Percentiles rank a stretch among this genome's conserved stretches.
These are phyloP conservation scores for Olyra latifolia DNA, from an alignment of 176 grass and related monocot genomes.

Conservation along the genomic window DNA sequence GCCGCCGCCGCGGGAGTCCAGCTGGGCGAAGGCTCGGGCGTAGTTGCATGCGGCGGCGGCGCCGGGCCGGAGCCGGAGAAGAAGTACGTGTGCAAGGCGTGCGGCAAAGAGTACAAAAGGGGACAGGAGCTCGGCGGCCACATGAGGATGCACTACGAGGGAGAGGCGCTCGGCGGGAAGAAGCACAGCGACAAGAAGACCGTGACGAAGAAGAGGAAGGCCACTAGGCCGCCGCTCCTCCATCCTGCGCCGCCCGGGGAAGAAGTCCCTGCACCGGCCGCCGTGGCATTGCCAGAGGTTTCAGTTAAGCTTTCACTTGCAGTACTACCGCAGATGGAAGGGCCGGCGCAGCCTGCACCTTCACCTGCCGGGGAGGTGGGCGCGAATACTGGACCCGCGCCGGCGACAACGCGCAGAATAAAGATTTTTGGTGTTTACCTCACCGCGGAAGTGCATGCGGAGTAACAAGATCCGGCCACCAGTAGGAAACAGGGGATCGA, in stretches of 20 bases:
- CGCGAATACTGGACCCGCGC: not conserved
- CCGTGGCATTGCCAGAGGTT: not conserved
- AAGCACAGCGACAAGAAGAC: not conserved
- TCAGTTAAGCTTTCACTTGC: not conserved
- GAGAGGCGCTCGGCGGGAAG: conserved; percentile 10
- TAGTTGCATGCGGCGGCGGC: not conserved
- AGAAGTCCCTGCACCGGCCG: not conserved
- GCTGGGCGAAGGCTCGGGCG: not conserved
- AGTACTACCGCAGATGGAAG: not conserved
- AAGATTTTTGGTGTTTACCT: conserved; percentile 42
- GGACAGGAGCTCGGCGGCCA: conserved; percentile 51
- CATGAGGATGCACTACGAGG: conserved; percentile 34
- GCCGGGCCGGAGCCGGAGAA: not conserved
- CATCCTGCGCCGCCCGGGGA: not conserved
- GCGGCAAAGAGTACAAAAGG: not conserved
- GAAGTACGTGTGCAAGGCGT: conserved; percentile 16
- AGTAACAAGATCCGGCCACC: not conserved
- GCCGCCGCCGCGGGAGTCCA: not conserved
- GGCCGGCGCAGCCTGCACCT: not conserved
- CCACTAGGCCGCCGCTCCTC: not conserved
- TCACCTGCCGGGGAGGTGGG: not conserved
- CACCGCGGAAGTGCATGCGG: not conserved
- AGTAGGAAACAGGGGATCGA: too few species aligned
- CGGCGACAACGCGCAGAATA: not conserved
- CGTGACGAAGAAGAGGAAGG: not conserved